Conservation (phyloP, 1,284 basidiomycete species). For the Nidula niveotomentosa region DNA sequence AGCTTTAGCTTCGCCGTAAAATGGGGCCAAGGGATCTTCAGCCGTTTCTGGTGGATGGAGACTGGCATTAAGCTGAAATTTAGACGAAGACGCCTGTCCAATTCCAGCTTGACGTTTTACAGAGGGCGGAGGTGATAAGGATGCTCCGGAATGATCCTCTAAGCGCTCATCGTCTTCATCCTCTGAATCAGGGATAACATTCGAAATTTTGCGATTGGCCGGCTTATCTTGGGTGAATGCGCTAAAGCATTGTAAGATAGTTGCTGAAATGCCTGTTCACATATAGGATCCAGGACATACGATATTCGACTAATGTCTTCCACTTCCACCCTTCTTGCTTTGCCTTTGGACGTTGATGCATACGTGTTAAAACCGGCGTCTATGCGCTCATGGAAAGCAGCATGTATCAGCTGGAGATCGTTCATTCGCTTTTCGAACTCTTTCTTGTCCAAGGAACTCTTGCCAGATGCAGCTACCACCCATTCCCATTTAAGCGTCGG, state of each 20-base stretch:
- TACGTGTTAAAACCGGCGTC: constrained; percentile 32
- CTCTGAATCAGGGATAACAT: not conserved
- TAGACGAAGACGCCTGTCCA: too few relatives aligned
- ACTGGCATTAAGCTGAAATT: too few relatives aligned
- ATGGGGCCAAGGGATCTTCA: constrained; percentile 62
- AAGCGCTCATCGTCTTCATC: not conserved
- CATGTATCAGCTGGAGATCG: constrained; percentile 35
- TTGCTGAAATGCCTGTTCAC: not conserved
- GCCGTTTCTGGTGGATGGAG: not conserved
- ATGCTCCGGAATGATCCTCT: too few relatives aligned
- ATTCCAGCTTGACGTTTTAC: too few relatives aligned
- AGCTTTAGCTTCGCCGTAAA: constrained; percentile 55
- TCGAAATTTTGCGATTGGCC: not conserved
- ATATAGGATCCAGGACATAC: constrained; percentile 22
- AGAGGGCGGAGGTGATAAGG: too few relatives aligned
- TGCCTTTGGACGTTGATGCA: not conserved
- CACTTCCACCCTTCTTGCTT: constrained; percentile 6
- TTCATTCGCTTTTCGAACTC: constrained; percentile 28
- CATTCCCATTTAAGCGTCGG: constrained; percentile 65
- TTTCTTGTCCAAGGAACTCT: constrained; percentile 16
- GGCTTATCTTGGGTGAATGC: constrained; percentile 27
- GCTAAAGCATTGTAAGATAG: constrained; percentile 14
- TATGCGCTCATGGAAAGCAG: constrained; percentile 46
- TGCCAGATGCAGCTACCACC: constrained; percentile 26
- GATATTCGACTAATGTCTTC: constrained; percentile 34